Conservation (phyloP, 352 stramenopile genomes). For the Phytophthora colocasiae region DNA sequence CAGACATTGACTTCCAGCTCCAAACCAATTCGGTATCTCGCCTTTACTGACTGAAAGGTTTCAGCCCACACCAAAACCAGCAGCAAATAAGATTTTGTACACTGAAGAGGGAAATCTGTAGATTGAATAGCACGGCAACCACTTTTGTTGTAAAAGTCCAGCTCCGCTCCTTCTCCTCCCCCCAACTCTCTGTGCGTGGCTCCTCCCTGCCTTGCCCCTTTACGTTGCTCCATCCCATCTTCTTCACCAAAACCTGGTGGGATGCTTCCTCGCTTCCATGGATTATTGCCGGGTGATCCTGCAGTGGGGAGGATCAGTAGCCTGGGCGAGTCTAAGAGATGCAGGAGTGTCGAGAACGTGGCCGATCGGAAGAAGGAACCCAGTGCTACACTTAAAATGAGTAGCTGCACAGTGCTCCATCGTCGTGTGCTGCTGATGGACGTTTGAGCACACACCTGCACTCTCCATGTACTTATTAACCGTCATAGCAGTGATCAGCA, state of each 20-base stretch:
- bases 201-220: slow-evolving; percentile 18
- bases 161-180: too few relatives aligned
- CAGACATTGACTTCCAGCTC: slow-evolving; percentile 1
- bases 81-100: slow-evolving; percentile 90
- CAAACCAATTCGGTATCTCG: not conserved
- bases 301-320: slow-evolving; percentile 47
- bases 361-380: slow-evolving; percentile 87
- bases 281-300: slow-evolving; percentile 31
- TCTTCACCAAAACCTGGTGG: slow-evolving; percentile 16
- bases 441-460: slow-evolving; percentile 73
- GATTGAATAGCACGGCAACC: slow-evolving; percentile 91
- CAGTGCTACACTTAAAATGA: slow-evolving; percentile 83
- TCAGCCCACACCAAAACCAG: slow-evolving; percentile 93
- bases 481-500: slow-evolving; percentile 81
- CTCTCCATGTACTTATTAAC: slow-evolving; percentile 78
- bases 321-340: slow-evolving; percentile 90
- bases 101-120: slow-evolving; percentile 93
- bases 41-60: slow-evolving; percentile 90
- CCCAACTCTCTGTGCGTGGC: slow-evolving; percentile 49
- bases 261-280: slow-evolving; percentile 22
- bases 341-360: slow-evolving; percentile 89
- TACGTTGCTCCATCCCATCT: slow-evolving; percentile 25
- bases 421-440: slow-evolving; percentile 67
- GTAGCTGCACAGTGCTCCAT: slow-evolving; percentile 87
- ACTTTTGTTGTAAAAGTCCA: slow-evolving; percentile 93